A percentile compares a stretch with the other conserved stretches of the same genome.
phyloP scores from a whole-genome alignment of 805 yeast genomes.

The Yarrowia deformans region DNA sequence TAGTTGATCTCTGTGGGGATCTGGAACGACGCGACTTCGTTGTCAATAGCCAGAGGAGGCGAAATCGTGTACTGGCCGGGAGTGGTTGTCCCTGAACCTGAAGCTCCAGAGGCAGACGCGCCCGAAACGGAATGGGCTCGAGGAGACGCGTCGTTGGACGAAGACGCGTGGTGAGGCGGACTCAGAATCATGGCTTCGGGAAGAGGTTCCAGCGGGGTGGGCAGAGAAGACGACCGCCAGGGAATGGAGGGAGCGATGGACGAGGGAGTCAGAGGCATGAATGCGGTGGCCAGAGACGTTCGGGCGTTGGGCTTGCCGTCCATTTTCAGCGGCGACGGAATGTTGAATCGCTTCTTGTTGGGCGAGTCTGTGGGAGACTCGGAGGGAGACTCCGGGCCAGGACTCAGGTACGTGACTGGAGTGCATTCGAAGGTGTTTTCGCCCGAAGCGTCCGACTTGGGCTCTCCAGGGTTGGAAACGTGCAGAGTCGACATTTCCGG shows the following conservation, averaged over 20 bases:
- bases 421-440: constrained; percentile 6
- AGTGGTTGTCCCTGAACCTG: constrained; percentile 2
- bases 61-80: constrained; percentile 26
- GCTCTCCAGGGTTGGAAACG: constrained; percentile 15
- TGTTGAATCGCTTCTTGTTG: constrained; percentile 21
- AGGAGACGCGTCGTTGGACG: constrained; percentile 20
- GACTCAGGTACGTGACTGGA: constrained; percentile 25
- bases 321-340: constrained; percentile 27
- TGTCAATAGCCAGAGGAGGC: constrained; percentile 29
- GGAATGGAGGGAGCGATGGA: constrained; percentile 20
- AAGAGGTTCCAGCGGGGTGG: constrained; percentile 35
- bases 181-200: constrained; percentile 36
- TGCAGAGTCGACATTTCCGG: not conserved
- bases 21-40: constrained; percentile 29
- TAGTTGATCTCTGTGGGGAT: constrained; percentile 18
- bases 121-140: constrained; percentile 7
- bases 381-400: constrained; percentile 28
- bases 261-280: constrained; percentile 26
- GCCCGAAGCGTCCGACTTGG: not conserved
- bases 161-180: constrained; percentile 4
- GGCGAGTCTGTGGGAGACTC: constrained; percentile 25
- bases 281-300: constrained; percentile 37
- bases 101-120: not conserved
- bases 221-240: constrained; percentile 28
- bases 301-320: constrained; percentile 36